A percentile compares a stretch with the other conserved stretches of the same genome.
Evolutionary conservation across 78 protist genomes (phyloP).

Genomic region (Bigelowiella natans): DNA sequence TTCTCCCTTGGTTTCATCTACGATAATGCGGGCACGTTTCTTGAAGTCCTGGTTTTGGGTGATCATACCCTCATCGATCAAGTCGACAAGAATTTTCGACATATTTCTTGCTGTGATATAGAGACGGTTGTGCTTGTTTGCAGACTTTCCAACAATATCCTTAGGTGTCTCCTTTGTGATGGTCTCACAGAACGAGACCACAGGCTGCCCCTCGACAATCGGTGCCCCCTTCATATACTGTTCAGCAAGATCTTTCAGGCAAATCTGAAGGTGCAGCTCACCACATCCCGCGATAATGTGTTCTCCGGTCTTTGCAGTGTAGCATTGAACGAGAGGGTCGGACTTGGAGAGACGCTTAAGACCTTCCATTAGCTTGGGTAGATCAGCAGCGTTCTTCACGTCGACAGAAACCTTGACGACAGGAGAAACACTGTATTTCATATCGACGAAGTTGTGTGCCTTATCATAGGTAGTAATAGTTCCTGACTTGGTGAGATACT

Average conservation of each 20-base stretch:
- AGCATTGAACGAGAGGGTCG: constrained; percentile 79
- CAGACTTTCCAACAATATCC: constrained; percentile 77
- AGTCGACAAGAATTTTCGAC: constrained; percentile 72
- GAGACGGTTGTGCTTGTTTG: constrained; percentile 99
- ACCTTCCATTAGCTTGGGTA: constrained; percentile 98
- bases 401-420: constrained; percentile 98
- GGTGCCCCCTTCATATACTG: constrained; percentile 74
- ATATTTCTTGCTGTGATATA: constrained; percentile 77
- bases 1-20: constrained; percentile 36
- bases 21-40: constrained; percentile 60
- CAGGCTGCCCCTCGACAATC: constrained; percentile 40
- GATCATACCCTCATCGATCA: constrained; percentile 54
- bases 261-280: constrained; percentile 96
- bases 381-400: constrained; percentile 89
- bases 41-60: constrained; percentile 59
- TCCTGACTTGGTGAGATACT: constrained; percentile 93
- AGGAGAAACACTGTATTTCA: constrained; percentile 99
- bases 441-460: constrained; percentile 60
- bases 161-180: constrained; percentile 8
- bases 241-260: constrained; percentile 94
- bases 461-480: constrained; percentile 85
- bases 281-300: constrained; percentile 98
- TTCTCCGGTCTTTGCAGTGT: constrained; percentile 92
- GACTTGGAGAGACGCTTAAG: constrained; percentile 88
- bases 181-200: constrained; percentile 28